phyloP scores from a whole-genome alignment of 2,329 filamentous ascomycete species.

The Didymella lethalis region DNA sequence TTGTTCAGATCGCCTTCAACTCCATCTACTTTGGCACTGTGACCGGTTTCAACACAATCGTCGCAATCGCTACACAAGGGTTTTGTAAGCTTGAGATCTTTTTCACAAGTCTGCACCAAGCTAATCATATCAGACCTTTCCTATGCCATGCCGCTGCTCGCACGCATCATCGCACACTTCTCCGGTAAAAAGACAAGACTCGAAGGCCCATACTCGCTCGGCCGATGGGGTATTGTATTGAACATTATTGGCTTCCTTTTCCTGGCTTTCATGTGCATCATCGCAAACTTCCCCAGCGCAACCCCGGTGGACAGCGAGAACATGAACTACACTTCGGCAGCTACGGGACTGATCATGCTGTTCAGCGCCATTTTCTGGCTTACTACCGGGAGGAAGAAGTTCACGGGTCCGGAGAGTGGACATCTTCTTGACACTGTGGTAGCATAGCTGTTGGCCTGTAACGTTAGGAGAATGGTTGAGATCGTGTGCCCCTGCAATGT shows the following conservation, averaged over 20 bases:
- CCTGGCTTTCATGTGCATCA: conserved; percentile 62
- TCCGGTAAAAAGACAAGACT: conserved; percentile 54
- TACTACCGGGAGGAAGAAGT: conserved; percentile 59
- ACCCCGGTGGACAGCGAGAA: conserved; percentile 62
- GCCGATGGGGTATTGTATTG: conserved; percentile 53
- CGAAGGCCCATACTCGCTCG: conserved; percentile 57
- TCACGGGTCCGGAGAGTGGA: conserved; percentile 57
- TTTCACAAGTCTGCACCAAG: no score
- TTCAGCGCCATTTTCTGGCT: conserved; percentile 62
- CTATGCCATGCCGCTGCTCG: conserved; percentile 64
- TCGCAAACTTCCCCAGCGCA: conserved; percentile 63
- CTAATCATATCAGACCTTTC: conserved; percentile 56
- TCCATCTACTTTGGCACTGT: conserved; percentile 64
- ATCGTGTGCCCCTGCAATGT: no score
- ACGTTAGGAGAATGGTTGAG: no score
- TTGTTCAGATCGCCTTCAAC: conserved; percentile 62
- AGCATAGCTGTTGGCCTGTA: no score
- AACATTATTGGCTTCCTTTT: conserved; percentile 62
- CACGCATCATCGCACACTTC: conserved; percentile 59
- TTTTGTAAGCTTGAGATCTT: conserved; percentile 55
- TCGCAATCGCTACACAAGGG: conserved; percentile 65
- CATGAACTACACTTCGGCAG: conserved; percentile 67
- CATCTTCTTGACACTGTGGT: conserved; percentile 9
- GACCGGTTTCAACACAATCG: conserved; percentile 64
- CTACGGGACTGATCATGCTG: conserved; percentile 62